Evolutionary conservation across 1,284 basidiomycete species (phyloP).

Genomic region (Rhodotorula sp.): DNA sequence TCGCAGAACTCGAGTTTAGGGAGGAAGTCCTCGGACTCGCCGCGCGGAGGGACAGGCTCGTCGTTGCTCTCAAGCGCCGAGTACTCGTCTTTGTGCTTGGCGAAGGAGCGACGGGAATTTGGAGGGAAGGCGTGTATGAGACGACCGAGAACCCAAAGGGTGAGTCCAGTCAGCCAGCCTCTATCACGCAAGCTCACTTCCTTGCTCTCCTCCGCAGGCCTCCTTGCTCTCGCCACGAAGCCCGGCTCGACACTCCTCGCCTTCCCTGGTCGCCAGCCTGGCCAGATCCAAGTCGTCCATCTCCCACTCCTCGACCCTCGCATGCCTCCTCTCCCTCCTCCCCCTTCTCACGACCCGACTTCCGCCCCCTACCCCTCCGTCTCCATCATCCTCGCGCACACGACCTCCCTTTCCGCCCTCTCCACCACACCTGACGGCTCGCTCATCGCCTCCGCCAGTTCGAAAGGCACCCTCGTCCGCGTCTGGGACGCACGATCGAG

Average conservation of each 20-base stretch:
- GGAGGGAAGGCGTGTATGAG: slow-evolving; percentile 76
- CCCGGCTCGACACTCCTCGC: slow-evolving; percentile 75
- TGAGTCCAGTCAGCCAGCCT: slow-evolving; percentile 46
- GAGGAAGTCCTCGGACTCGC: slow-evolving; percentile 79
- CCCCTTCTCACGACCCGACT: slow-evolving; percentile 49
- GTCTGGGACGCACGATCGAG: slow-evolving; percentile 79
- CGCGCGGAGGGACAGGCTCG: slow-evolving; percentile 75
- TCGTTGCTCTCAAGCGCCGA: slow-evolving; percentile 73
- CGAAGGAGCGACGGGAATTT: slow-evolving; percentile 47
- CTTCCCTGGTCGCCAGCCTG: slow-evolving; percentile 81
- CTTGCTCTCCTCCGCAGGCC: slow-evolving; percentile 56
- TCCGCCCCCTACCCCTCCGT: slow-evolving; percentile 38
- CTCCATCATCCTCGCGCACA: slow-evolving; percentile 82
- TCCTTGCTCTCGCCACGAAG: slow-evolving; percentile 76
- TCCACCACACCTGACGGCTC: slow-evolving; percentile 74
- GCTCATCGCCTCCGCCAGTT: slow-evolving; percentile 79
- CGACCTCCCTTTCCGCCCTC: slow-evolving; percentile 72
- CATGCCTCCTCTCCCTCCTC: slow-evolving; percentile 58
- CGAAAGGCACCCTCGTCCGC: slow-evolving; percentile 79
- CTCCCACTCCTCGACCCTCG: slow-evolving; percentile 60
- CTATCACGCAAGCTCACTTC: background rate
- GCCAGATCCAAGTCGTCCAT: slow-evolving; percentile 86
- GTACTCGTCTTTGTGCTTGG: slow-evolving; percentile 65
- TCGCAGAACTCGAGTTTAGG: slow-evolving; percentile 87
- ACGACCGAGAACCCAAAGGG: slow-evolving; percentile 85